Evolutionary conservation across 2,329 filamentous ascomycete genomes (phyloP).

Genomic region (Alternaria brassicae): DNA sequence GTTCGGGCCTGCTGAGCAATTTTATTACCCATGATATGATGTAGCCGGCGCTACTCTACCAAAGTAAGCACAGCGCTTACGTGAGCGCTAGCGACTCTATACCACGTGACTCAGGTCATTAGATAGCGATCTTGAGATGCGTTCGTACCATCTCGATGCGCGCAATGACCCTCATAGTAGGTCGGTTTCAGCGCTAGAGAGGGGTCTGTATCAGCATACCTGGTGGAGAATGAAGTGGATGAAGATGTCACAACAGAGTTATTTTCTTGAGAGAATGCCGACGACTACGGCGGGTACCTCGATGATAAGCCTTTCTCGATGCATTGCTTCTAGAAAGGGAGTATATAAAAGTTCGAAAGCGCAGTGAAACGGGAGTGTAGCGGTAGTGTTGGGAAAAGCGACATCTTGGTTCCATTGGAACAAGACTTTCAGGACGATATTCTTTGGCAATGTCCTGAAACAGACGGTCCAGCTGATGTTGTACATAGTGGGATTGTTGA

Average conservation of each 20-base stretch:
- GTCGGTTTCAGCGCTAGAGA: too few species aligned
- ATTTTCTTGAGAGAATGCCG: neutral
- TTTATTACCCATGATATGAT: neutral
- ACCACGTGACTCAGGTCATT: neutral
- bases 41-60: neutral
- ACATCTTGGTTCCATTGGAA: neutral
- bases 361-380: neutral
- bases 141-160: too few species aligned
- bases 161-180: too few species aligned
- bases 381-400: neutral
- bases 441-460: neutral
- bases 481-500: too few species aligned
- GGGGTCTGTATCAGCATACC: neutral
- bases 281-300: neutral
- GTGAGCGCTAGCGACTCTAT: neutral
- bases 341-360: neutral
- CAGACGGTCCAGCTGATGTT: too few species aligned
- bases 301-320: neutral
- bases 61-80: neutral
- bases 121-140: too few species aligned
- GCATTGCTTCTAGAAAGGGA: neutral
- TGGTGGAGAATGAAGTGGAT: neutral
- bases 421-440: neutral
- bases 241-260: neutral
- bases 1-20: neutral